Base-by-base conservation (phyloP, 2,329 filamentous ascomycete species). In the Coniochaeta sp. region DNA sequence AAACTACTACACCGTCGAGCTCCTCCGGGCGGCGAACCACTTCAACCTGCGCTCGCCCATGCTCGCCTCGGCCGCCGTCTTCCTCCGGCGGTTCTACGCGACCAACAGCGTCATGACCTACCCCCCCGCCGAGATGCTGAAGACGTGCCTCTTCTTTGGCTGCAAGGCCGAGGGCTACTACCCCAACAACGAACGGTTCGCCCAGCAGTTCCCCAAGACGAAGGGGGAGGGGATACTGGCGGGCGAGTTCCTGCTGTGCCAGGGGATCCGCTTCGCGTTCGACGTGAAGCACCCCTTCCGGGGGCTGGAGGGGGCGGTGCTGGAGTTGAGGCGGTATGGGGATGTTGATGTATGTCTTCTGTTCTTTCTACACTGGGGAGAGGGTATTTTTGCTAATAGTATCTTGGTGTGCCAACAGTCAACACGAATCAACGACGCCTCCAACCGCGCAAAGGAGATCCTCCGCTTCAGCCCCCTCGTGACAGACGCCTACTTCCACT, bases 101-200 rank as follows among this genome's bases (percentile, higher is more conserved):
- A 92, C 88, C 63, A 96, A 97, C 71, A 95, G 89, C 35, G 83
- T 91, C 63, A 96, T 97, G 89, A 96, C 91, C 27, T 97, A 99
- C 66, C 89, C 92, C 56, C 92, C 91, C 0, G 87, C 89, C 56
- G 85, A 90, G 56, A 87, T 97, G 58, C 84, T 95, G 65, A 89
- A 91, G 64, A 94, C 91, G 27, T 89, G 88, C 31, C 79, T 99
- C 51, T 97, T 95, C 74, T 88, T 99, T 57, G 91, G 91, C 9
- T 91, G 86, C 62, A 99, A 99, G 71, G 89, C 90, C 4, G 92
- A 99, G 64, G 89, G 89, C 54, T 82, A 85, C 65, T 91, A 92
- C 67, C 82, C 28, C 5, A 28, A 32, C n/a, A n/a, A 9, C 85
- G 54, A 80, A 83, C 16, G 61, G 4, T 95, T 95, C 62, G 83